Percentiles rank a stretch among this genome's conserved stretches.
Conservation (phyloP, 176 grass and related monocot genomes). For the Ampelocalamus luodianensis region DNA sequence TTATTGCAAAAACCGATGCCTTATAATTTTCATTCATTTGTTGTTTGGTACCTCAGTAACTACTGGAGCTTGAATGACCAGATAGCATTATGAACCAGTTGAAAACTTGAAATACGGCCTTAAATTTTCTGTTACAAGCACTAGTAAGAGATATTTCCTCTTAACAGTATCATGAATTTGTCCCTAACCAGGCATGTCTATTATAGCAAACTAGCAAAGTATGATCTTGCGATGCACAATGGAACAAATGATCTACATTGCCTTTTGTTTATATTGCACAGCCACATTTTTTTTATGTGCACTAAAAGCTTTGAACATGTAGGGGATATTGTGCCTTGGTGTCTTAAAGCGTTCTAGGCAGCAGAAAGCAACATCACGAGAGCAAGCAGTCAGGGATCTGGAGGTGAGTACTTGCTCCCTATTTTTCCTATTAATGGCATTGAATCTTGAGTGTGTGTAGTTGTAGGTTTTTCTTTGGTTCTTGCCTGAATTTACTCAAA, state of each 20-base stretch:
- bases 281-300: slow-evolving; percentile 13
- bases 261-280: slow-evolving; percentile 16
- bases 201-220: neutral
- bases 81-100: slow-evolving; percentile 1
- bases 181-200: neutral
- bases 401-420: slow-evolving; percentile 58
- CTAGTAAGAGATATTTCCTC: slow-evolving; percentile 11
- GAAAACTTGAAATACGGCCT: slow-evolving; percentile 12
- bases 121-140: neutral
- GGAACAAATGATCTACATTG: slow-evolving; percentile 24
- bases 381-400: slow-evolving; percentile 84
- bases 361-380: slow-evolving; percentile 71
- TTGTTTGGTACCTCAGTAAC: neutral
- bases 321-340: slow-evolving; percentile 90
- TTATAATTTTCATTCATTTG: neutral
- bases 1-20: neutral
- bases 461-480: neutral
- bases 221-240: neutral
- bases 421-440: too few relatives aligned
- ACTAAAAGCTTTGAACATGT: slow-evolving; percentile 43
- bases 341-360: slow-evolving; percentile 71
- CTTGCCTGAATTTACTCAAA: neutral
- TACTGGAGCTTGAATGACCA: neutral
- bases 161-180: neutral
- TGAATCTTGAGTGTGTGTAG: neutral